Base-by-base conservation (phyloP, 2,329 filamentous ascomycete genomes). In the Albophoma yamanashiensis region DNA sequence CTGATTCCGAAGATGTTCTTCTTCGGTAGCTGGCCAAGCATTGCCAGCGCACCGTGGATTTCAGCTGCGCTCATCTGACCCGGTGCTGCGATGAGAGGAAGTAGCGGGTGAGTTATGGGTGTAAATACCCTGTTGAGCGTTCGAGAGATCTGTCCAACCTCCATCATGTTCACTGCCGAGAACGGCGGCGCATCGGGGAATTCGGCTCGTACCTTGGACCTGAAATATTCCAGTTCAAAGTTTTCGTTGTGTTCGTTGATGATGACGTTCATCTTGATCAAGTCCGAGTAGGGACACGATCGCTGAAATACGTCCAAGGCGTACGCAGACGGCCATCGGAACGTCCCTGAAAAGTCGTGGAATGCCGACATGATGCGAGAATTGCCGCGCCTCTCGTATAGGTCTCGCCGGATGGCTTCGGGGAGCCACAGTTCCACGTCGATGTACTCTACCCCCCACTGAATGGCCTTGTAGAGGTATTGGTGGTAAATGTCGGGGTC, bases 291-390 rank as follows among this genome's bases (percentile, higher is more conserved):
- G 61, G 84, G 83, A 55, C 83, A 83, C 11, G 88, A 90, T 65
- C 87, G 82, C 61, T 84, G 78, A 66, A 92, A 95, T 4, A 93
- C 81, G 14, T 82, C 77, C 67, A 89, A 84, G 1, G 90, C 90
- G 65, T 89, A 82, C 8, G 82, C 75, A 0, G 89, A 90, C 0
- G 88, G 88, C 91, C 91, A 95, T 67, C 87, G 89, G 79, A 93
- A 93, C 0, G 79, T 87, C 1, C 90, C 89, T 0, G 89, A 92
- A 68, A 93, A 93, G 75, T 94, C 91, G 71, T 95, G 91, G 68
- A 93, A 94, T 15, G 91, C 91, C n/a, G 90, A 93, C 78, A 95
- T 92, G 73, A 96, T 91, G 64, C 87, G 88, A 68, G 88, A 93
- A 73, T 86, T 89, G 2, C 90, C 90, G 65, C 88, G 87, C 59